These are phyloP conservation scores for Coemansia sp. DNA, from an alignment of 192 early-diverging fungal genomes.

Conservation along the genomic window DNA sequence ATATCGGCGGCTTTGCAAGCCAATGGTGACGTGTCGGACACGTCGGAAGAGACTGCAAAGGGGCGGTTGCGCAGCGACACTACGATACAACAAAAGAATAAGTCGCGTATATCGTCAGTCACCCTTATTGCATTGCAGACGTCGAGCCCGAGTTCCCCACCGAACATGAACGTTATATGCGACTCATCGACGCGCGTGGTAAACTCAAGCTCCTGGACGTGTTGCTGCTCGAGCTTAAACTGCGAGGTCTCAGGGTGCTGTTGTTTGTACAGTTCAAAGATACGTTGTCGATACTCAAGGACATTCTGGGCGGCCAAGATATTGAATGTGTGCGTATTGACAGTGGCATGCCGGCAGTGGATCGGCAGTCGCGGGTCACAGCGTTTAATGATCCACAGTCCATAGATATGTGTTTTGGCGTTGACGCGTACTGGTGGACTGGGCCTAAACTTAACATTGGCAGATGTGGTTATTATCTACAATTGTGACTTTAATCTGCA, in stretches of 20 bases:
- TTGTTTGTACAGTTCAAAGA: conserved; percentile 96
- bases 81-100: neutral
- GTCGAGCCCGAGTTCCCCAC: conserved; percentile 59
- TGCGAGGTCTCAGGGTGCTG: conserved; percentile 86
- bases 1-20: conserved; percentile 29
- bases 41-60: conserved; percentile 42
- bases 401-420: conserved; percentile 80
- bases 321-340: conserved; percentile 81
- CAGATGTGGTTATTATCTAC: conserved; percentile 95
- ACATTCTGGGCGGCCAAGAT: conserved; percentile 79
- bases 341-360: no score
- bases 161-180: conserved; percentile 69
- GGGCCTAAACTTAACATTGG: conserved; percentile 91
- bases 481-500: conserved; percentile 92
- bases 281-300: conserved; percentile 87
- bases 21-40: neutral
- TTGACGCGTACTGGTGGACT: conserved; percentile 93
- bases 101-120: conserved; percentile 66
- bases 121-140: conserved; percentile 79
- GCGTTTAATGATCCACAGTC: conserved; percentile 88
- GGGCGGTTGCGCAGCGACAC: conserved; percentile 10
- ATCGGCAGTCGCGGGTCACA: conserved; percentile 83
- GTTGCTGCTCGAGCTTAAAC: conserved; percentile 79
- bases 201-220: conserved; percentile 95
- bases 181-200: conserved; percentile 82